Evolutionary conservation across 78 protist species (phyloP).

Genomic region (Dictyostelium citrinum): DNA sequence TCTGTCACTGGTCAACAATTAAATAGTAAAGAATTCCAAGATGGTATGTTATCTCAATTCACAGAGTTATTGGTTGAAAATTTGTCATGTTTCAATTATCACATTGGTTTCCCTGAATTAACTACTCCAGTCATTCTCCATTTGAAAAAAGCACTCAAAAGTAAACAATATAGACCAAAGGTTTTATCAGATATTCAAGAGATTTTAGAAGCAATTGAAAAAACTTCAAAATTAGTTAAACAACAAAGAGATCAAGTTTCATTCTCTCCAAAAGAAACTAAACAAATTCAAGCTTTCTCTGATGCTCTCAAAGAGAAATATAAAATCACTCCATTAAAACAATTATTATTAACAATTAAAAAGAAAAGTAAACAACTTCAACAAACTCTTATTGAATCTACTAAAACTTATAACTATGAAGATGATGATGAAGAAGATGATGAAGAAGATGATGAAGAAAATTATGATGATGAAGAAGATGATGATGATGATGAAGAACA

Average conservation of each 20-base stretch:
- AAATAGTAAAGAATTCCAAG: slow-evolving; percentile 34
- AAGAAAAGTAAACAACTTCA: neutral
- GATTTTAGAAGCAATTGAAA: slow-evolving; percentile 35
- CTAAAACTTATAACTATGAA: slow-evolving; percentile 9
- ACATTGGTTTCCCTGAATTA: slow-evolving; percentile 92
- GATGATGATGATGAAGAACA: slow-evolving; percentile 21
- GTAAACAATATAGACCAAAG: slow-evolving; percentile 11
- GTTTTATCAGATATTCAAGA: slow-evolving; percentile 25
- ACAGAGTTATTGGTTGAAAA: slow-evolving; percentile 38
- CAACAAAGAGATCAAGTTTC: slow-evolving; percentile 39
- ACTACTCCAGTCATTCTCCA: slow-evolving; percentile 42
- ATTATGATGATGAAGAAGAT: slow-evolving; percentile 1
- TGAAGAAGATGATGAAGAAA: slow-evolving; percentile 34
- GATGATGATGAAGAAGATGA: slow-evolving; percentile 25
- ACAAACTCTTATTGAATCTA: slow-evolving; percentile 16
- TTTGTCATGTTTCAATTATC: slow-evolving; percentile 11
- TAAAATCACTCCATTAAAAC: slow-evolving; percentile 15
- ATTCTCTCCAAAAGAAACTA: slow-evolving; percentile 75
- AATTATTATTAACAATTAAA: neutral
- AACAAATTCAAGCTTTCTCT: slow-evolving; percentile 40
- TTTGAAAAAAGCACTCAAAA: slow-evolving; percentile 1
- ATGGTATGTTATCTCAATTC: slow-evolving; percentile 7
- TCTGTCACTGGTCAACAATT: neutral
- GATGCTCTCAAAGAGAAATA: neutral
- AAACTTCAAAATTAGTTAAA: slow-evolving; percentile 10